Base-by-base conservation (phyloP, 768 basidiomycete genomes). In the Xerocomellus amylosporus region DNA sequence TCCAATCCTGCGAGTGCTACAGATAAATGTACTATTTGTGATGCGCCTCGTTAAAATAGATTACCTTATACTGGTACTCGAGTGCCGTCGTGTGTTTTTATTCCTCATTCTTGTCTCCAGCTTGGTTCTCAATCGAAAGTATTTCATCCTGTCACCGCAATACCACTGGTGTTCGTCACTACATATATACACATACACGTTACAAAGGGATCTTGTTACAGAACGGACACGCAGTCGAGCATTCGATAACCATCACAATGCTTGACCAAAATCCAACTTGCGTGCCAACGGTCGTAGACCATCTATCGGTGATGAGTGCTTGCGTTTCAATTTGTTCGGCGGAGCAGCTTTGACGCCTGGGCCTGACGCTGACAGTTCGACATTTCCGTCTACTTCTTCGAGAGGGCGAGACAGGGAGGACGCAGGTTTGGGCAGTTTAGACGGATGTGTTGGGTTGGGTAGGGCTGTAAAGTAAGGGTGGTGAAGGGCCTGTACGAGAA, bases 391-490 rank as follows among this genome's bases (percentile, higher is more conserved):
- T 12, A 89, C 77, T 61, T 93, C 90, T 63, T 90, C 90, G 4
- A 87, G 79, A 5, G 89, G 84, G 28, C 84, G 77, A 0, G 77
- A 71, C 44, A 76, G 76, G 39, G 70, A 74, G 13, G 73, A 71
- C 43, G 63, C 58, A 52, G 83, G 73, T 81, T 95, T 92, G 0
- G 97, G 97, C 1, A 99, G 80, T 63, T 91, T 88, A 8, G 85
- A 86, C 0, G 93, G 93, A 58, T 90, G 88, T 0, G 94, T 87
- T 0, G 97, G 94, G 60, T 88, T 84, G 8, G 94, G 94, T 4
- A 89, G 75, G 12, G 89, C 83, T 39, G 82, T 82, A 76, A 98
- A 98, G 71, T 96, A 98, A 4, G 88, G 75, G 64, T 98, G 94
- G 45, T 79, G 70, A 15, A 99, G 83, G 9, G 93, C 90, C 93